Base-by-base conservation (phyloP, 805 yeast species). In the Jamesozyma spencerorum region DNA sequence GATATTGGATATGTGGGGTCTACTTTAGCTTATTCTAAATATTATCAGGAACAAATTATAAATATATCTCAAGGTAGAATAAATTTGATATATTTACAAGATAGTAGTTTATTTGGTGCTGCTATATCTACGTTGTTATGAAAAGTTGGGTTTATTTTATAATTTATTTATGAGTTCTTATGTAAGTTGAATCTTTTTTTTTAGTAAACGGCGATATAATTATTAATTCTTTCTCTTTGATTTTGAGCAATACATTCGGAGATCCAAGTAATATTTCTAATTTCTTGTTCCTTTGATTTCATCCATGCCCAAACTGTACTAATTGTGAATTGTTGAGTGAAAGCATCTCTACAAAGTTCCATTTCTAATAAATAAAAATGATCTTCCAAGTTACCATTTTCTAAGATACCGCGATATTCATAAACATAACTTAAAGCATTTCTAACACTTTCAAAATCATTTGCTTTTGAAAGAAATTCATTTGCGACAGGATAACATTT, bases 181-280 rank as follows among this genome's bases (percentile, higher is more conserved):
- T 28, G 12, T 28, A 8, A 5, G 5, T 8, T 28, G 5, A 5
- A 12, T 28, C 12, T 7, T 28, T 28, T 12, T 28, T 7, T 24
- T 24, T 68, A 87, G 53, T 80, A 86, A 31, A 90, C 96, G 34
- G 94, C 70, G 45, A 94, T 87, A 62, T 87, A 94, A 62, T 85
- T 85, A 54, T 82, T 80, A 50, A 92, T 85, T 63, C 96, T 77
- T 59, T 85, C 94, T 68, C 87, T 85, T 71, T 92, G 99, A 61
- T 87, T 88, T 64, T 94, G 98, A 26, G 97, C 96, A 68, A 92
- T 92, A 70, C 99, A 92, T 68, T 92, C 99, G 37, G 97, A 95
- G 42, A 92, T 90, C 99, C 99, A 92, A n/a, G 97, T 86, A 50
- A 92, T 82, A 62, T 92, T 92, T 65, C 98, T 77, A 44, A 94